phyloP scores from a whole-genome alignment of 441 rosid genomes.

The Pelargonium australe region DNA sequence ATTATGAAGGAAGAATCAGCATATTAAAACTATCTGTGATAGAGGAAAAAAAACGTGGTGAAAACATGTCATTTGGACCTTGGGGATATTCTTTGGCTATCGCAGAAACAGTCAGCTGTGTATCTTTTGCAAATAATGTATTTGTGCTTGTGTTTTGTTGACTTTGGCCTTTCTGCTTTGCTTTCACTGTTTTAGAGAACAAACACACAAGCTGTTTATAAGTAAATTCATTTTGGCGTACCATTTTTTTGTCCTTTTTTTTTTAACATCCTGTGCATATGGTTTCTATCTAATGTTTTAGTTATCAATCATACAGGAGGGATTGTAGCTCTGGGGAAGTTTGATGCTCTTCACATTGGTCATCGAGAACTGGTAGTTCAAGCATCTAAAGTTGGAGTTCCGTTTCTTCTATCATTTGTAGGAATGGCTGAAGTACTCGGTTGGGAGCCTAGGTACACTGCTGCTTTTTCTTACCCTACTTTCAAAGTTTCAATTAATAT shows the following conservation, averaged over 20 bases:
- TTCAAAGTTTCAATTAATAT: background rate
- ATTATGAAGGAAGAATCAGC: background rate
- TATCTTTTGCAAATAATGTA: background rate
- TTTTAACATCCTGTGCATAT: background rate
- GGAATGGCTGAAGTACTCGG: constrained; percentile 87
- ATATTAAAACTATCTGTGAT: background rate
- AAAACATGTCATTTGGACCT: too few relatives aligned
- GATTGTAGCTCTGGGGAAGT: constrained; percentile 77
- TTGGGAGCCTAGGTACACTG: constrained; percentile 68
- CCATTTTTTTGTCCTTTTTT: background rate
- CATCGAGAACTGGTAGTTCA: constrained; percentile 81
- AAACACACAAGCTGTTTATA: background rate
- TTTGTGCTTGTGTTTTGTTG: background rate
- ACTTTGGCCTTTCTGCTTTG: constrained; percentile 2
- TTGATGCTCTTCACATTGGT: constrained; percentile 79
- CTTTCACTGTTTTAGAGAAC: background rate
- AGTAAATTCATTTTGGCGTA: background rate
- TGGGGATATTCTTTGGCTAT: too few relatives aligned
- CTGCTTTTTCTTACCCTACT: background rate
- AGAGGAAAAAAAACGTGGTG: background rate
- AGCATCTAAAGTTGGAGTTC: constrained; percentile 75
- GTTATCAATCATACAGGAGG: constrained; percentile 46
- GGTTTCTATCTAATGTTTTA: background rate
- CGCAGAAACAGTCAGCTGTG: background rate
- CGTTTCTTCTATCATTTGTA: constrained; percentile 68